A percentile compares a stretch with the other conserved stretches of the same genome.
Evolutionary conservation across 2,329 filamentous ascomycete genomes (phyloP).

Genomic region (Monosporascus sp.): DNA sequence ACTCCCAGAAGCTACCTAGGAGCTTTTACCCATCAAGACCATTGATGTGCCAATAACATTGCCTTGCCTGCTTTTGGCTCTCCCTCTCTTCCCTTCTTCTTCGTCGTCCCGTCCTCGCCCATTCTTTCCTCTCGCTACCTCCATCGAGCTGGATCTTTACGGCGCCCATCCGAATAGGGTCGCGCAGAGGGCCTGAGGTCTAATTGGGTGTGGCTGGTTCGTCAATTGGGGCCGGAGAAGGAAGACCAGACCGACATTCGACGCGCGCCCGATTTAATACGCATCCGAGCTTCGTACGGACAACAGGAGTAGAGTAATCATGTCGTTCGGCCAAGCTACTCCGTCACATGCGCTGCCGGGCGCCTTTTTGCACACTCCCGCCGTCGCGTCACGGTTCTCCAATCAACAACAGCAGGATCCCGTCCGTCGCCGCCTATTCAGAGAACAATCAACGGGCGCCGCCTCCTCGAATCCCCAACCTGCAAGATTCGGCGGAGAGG

Average conservation of each 20-base stretch:
- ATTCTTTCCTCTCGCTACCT: not conserved
- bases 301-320: slow-evolving; percentile 22
- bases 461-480: slow-evolving; percentile 11
- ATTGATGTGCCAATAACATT: slow-evolving; percentile 28
- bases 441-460: slow-evolving; percentile 16
- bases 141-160: no score
- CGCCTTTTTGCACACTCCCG: slow-evolving; percentile 72
- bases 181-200: not conserved
- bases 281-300: no score
- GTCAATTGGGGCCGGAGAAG: slow-evolving; percentile 10
- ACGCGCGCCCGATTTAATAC: not conserved
- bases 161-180: no score
- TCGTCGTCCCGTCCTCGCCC: slow-evolving; percentile 6
- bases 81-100: slow-evolving; percentile 10
- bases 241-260: not conserved
- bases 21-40: slow-evolving; percentile 12
- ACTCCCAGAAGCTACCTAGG: slow-evolving; percentile 1
- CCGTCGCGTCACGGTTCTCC: slow-evolving; percentile 47
- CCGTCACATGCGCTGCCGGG: slow-evolving; percentile 71
- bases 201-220: not conserved
- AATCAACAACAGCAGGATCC: slow-evolving; percentile 35
- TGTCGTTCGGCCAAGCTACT: slow-evolving; percentile 56
- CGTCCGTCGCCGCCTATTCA: slow-evolving; percentile 49
- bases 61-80: slow-evolving; percentile 20
- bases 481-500: slow-evolving; percentile 10